Evolutionary conservation across 2,329 filamentous ascomycete species (phyloP), one percentile per base, ranked within the genome.

Genomic region (Ophiocordyceps australis): DNA sequence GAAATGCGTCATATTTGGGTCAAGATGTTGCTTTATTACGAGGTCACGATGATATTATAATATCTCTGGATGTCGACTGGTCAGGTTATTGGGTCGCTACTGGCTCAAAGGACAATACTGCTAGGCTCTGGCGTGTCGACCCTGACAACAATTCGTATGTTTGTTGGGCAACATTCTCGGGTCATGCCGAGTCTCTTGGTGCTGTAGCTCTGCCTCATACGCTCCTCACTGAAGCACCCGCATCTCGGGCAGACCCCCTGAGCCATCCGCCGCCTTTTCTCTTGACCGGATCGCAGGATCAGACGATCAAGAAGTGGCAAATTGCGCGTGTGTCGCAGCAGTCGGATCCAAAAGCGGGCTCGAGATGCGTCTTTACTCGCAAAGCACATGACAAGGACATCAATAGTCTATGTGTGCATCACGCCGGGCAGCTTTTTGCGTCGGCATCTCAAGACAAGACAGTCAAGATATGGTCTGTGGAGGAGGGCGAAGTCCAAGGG

Each of bases 311-410:
- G 56, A 74, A 78, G 37, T 94, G 89, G 82, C 80, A 93, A 32
- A 72, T 86, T 14, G 67, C 72, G 2, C 65, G 66, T 20, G 46
- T 65, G 26, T 45, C 55, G 18, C 54, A 59, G 26, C 47, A 54
- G 30, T 37, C 41, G 22, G 41, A 39, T 12, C 49, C 54, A 24
- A 66, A 64, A 32, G 63, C 65, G 30, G 60, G 65, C 8, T 55
- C 71, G 8, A 59, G 72, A 38, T 81, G 81, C 21, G 54, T 74
- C 5, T 98, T 80, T 48, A 95, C 89, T 1, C 70, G 89, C 29
- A 92, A 94, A 50, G 89, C 89, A 1, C 89, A 98, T 50, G 89
- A 98, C 44, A 98, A 98, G 47, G 89, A 98, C 38, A 98, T 98
- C 52, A 98, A 98, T 40, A 83, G 89, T 3, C 67, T 98, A 26